Conservation (phyloP, 2,329 filamentous ascomycete species). For the Pseudogymnoascus sp. region DNA sequence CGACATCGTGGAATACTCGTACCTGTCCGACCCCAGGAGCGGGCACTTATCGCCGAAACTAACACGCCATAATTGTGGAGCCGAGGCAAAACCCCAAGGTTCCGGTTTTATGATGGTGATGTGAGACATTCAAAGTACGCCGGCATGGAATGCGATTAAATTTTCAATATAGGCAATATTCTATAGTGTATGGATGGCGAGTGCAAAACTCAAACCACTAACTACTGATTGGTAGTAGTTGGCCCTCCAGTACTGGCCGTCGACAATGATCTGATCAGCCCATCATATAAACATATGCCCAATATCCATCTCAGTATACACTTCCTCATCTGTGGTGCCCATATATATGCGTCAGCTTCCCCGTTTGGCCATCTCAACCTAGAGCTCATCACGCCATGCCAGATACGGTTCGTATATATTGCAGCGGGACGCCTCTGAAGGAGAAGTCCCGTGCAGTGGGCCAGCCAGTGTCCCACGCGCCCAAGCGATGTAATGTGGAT, state of each 20-base stretch:
- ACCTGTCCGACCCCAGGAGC: background rate
- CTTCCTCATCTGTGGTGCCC: background rate
- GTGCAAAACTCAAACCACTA: background rate
- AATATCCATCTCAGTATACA: background rate
- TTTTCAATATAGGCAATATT: background rate
- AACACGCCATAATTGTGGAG: slow-evolving; percentile 1
- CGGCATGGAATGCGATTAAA: background rate
- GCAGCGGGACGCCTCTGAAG: background rate
- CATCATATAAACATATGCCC: background rate
- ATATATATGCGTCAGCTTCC: background rate
- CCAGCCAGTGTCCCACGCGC: background rate
- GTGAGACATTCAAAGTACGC: background rate
- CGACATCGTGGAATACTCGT: background rate
- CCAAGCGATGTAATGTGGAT: background rate
- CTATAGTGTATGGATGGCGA: background rate
- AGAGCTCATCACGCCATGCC: background rate
- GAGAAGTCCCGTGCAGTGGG: background rate
- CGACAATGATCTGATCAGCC: background rate
- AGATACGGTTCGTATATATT: background rate
- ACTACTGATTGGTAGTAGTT: background rate
- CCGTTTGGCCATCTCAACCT: background rate
- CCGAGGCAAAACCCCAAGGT: background rate
- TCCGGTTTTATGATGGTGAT: background rate
- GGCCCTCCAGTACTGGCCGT: background rate
- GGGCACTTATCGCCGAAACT: slow-evolving; percentile 5